These are phyloP conservation scores for Xanthoconium separans DNA, from an alignment of 1,284 basidiomycete genomes.

Conservation along the genomic window DNA sequence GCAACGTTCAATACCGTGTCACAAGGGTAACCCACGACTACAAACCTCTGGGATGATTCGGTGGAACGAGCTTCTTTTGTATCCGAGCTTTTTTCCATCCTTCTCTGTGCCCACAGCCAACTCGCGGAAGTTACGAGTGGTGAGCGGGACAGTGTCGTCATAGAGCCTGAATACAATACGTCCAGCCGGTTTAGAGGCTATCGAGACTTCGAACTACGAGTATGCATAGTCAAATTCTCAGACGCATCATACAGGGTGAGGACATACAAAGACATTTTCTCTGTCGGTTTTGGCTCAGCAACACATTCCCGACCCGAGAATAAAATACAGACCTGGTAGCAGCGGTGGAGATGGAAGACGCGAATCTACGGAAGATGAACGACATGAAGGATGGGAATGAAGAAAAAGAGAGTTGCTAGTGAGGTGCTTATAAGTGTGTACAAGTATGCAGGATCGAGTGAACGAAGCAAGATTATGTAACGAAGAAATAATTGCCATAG, in stretches of 20 bases:
- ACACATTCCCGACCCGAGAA: neutral
- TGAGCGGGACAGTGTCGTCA: conserved; percentile 70
- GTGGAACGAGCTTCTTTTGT: conserved; percentile 74
- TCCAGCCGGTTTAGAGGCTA: conserved; percentile 67
- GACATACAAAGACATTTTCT: conserved; percentile 52
- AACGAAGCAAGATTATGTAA: conserved; percentile 9
- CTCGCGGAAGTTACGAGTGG: conserved; percentile 79
- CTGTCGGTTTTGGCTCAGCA: conserved; percentile 28
- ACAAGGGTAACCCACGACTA: neutral
- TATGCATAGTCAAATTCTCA: neutral
- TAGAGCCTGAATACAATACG: conserved; percentile 75
- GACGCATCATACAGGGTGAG: neutral
- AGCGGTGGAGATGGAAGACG: conserved; percentile 25
- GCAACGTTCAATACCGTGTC: neutral
- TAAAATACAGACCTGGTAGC: conserved; percentile 27
- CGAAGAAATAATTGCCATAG: too few species aligned
- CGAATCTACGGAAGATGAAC: conserved; percentile 29
- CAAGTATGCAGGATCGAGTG: too few species aligned
- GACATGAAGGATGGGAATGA: conserved; percentile 24
- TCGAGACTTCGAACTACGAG: conserved; percentile 78
- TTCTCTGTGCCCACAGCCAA: conserved; percentile 69
- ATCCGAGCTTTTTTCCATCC: conserved; percentile 57
- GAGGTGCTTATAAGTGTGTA: too few species aligned
- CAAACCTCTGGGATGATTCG: conserved; percentile 71
- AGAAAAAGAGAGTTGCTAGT: conserved; percentile 5